Evolutionary conservation across 2,329 filamentous ascomycete species (phyloP).

Genomic region (Magnaporthiopsis poae): DNA sequence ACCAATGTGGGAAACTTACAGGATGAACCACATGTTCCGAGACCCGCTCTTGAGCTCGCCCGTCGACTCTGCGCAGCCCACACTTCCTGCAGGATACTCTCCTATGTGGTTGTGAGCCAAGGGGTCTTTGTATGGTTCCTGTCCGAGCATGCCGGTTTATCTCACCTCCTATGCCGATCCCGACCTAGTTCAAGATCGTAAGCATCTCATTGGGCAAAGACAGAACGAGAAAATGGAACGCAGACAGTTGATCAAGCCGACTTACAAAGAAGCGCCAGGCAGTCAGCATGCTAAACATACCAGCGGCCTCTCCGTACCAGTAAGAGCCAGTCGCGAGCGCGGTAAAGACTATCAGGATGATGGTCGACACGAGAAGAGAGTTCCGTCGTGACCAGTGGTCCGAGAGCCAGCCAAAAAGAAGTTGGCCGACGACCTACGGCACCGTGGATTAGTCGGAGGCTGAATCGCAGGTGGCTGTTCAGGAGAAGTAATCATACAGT

Average conservation of each 20-base stretch:
- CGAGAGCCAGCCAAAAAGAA: conserved; percentile 69
- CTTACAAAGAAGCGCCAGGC: conserved; percentile 75
- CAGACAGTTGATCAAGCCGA: conserved; percentile 4
- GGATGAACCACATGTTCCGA: conserved; percentile 82
- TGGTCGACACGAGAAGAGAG: conserved; percentile 68
- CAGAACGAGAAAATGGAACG: background rate
- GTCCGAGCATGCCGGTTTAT: conserved; percentile 12
- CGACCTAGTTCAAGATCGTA: conserved; percentile 28
- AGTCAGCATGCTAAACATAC: conserved; percentile 65
- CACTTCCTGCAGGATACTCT: conserved; percentile 74
- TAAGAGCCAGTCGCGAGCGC: conserved; percentile 70
- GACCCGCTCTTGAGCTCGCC: conserved; percentile 71
- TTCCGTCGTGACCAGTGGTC: conserved; percentile 80
- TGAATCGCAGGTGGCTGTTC: background rate
- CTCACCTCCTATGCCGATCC: conserved; percentile 65
- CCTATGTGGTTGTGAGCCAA: conserved; percentile 24
- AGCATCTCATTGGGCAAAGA: background rate
- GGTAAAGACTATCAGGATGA: conserved; percentile 78
- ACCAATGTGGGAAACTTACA: conserved; percentile 65
- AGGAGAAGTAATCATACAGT: conserved; percentile 30
- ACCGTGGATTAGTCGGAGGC: conserved; percentile 6
- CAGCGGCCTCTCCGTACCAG: conserved; percentile 55
- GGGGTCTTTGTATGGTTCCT: background rate
- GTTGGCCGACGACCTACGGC: conserved; percentile 57
- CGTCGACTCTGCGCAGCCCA: conserved; percentile 73